These are phyloP conservation scores for Inosperma sp. DNA, from an alignment of 768 basidiomycete species.

Conservation along the genomic window DNA sequence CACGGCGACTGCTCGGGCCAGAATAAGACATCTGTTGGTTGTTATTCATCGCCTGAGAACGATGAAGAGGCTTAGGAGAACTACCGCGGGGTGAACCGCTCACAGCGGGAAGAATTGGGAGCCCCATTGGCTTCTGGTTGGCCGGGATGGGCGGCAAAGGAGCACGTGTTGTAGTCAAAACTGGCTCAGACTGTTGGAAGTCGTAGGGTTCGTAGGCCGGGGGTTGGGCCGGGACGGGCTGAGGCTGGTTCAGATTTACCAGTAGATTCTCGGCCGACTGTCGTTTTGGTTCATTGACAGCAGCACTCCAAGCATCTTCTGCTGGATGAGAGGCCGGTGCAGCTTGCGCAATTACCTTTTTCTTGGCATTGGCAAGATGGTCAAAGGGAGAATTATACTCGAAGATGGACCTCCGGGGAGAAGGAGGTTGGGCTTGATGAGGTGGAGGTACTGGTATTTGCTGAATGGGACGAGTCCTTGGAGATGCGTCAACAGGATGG, in stretches of 20 bases:
- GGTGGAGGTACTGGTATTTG: slow-evolving; percentile 27
- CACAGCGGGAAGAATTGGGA: slow-evolving; percentile 29
- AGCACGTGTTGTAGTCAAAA: slow-evolving; percentile 45
- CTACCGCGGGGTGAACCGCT: slow-evolving; percentile 57
- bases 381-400: slow-evolving; percentile 85
- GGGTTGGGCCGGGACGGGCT: slow-evolving; percentile 33
- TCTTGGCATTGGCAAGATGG: slow-evolving; percentile 60
- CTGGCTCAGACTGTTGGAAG: slow-evolving; percentile 24
- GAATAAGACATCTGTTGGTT: slow-evolving; percentile 35
- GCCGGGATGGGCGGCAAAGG: slow-evolving; percentile 62
- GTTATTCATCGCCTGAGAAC: slow-evolving; percentile 47
- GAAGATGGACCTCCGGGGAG: slow-evolving; percentile 77
- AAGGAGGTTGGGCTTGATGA: slow-evolving; percentile 52
- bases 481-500: slow-evolving; percentile 37
- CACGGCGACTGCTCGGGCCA: slow-evolving; percentile 38
- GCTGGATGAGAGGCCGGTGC: slow-evolving; percentile 41
- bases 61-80: slow-evolving; percentile 56
- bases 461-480: slow-evolving; percentile 28
- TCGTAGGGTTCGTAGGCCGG: slow-evolving; percentile 44
- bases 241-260: slow-evolving; percentile 56
- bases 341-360: slow-evolving; percentile 62
- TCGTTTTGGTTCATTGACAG: slow-evolving; percentile 59
- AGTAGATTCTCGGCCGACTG: slow-evolving; percentile 81
- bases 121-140: slow-evolving; percentile 37
- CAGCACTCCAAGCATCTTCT: slow-evolving; percentile 63